These are phyloP conservation scores for Neonectria hederae DNA, from an alignment of 2,329 filamentous ascomycete species.

Conservation along the genomic window DNA sequence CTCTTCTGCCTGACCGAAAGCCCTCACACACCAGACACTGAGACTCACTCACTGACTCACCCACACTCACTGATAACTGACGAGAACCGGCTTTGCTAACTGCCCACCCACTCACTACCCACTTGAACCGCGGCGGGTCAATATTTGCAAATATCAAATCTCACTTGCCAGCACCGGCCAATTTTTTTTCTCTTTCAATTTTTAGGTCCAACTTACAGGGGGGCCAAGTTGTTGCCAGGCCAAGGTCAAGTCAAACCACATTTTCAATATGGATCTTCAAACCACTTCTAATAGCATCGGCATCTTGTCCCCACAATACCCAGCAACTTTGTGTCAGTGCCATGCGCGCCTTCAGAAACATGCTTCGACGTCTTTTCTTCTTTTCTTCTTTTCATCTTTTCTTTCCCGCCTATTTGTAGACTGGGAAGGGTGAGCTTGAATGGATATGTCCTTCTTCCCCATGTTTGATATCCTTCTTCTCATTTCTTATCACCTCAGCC, in stretches of 20 bases:
- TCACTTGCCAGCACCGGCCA: constrained; percentile 30
- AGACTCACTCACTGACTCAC: no score
- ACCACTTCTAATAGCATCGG: constrained; percentile 31
- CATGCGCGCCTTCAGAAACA: constrained; percentile 16
- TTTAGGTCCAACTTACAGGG: constrained; percentile 18
- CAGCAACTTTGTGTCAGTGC: constrained; percentile 26
- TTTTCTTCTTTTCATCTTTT: no score
- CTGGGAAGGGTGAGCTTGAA: no score
- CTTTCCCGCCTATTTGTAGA: not conserved
- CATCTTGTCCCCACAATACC: constrained; percentile 28
- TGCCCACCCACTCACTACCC: no score
- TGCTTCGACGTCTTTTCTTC: not conserved
- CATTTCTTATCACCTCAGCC: not conserved
- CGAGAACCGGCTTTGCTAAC: not conserved
- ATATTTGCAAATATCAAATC: constrained; percentile 31
- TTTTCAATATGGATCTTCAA: constrained; percentile 39
- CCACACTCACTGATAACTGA: not conserved
- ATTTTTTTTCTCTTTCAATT: not conserved
- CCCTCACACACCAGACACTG: not conserved
- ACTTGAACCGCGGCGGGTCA: constrained; percentile 21
- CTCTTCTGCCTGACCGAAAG: not conserved
- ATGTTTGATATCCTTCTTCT: not conserved
- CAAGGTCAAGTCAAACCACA: constrained; percentile 28
- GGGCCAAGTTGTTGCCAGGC: constrained; percentile 26
- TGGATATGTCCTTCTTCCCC: not conserved